These are phyloP conservation scores for Penicillium ochrochloron DNA, from an alignment of 495 filamentous ascomycete genomes.

Conservation along the genomic window DNA sequence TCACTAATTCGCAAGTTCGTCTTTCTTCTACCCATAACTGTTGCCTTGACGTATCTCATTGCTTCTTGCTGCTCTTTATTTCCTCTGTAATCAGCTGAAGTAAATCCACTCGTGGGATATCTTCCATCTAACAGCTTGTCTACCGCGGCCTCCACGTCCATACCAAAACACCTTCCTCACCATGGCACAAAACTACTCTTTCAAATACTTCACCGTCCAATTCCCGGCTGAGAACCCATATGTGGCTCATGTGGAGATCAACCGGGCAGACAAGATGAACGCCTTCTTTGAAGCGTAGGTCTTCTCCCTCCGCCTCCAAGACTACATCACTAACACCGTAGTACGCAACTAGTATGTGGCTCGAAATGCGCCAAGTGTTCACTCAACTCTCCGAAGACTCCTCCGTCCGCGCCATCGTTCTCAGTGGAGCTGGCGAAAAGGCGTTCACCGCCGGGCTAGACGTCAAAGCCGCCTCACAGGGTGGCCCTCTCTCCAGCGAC, in stretches of 20 bases:
- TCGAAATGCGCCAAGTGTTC: slow-evolving; percentile 77
- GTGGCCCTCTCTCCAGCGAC: slow-evolving; percentile 23
- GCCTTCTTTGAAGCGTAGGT: slow-evolving; percentile 76
- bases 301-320: background rate
- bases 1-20: background rate
- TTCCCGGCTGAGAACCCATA: slow-evolving; percentile 65
- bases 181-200: slow-evolving; percentile 43
- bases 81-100: background rate
- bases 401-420: slow-evolving; percentile 74
- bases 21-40: background rate
- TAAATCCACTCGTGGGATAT: background rate
- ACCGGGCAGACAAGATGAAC: slow-evolving; percentile 88
- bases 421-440: slow-evolving; percentile 80
- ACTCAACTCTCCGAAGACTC: slow-evolving; percentile 71
- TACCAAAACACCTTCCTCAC: background rate
- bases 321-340: slow-evolving; percentile 10
- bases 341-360: slow-evolving; percentile 72
- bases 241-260: slow-evolving; percentile 93
- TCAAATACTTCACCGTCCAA: slow-evolving; percentile 77
- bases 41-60: background rate
- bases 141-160: background rate
- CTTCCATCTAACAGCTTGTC: background rate
- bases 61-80: background rate
- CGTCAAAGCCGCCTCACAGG: slow-evolving; percentile 64
- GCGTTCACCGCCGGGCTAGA: slow-evolving; percentile 87